These are phyloP conservation scores for Solanum hybrid DNA, from an alignment of 305 asterid genomes.

Conservation along the genomic window DNA sequence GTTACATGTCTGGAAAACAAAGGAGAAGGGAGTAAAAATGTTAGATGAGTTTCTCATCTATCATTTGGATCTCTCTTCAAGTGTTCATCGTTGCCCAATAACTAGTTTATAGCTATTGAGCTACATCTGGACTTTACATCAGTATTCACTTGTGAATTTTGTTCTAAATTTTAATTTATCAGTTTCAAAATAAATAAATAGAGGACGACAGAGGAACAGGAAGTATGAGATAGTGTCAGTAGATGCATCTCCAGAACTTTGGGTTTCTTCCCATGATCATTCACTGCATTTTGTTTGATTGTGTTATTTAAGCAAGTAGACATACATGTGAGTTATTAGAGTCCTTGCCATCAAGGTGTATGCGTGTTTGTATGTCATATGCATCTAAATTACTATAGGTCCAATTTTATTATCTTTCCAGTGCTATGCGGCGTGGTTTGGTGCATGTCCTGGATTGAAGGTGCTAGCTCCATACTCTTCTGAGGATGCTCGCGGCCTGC, in stretches of 20 bases:
- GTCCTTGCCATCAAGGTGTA: neutral
- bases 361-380: neutral
- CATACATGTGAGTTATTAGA: neutral
- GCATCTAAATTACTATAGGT: neutral
- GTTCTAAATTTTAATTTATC: neutral
- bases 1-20: neutral
- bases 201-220: neutral
- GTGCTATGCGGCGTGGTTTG: constrained; percentile 97
- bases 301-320: neutral
- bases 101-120: neutral
- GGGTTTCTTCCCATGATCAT: neutral
- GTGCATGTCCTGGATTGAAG: constrained; percentile 78
- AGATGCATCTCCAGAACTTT: neutral
- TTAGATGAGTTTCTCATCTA: neutral
- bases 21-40: neutral
- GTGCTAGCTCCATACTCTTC: constrained; percentile 80
- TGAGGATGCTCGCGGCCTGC: constrained; percentile 96
- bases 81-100: neutral
- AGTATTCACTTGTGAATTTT: neutral
- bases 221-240: neutral
- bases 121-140: neutral
- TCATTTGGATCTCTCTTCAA: neutral
- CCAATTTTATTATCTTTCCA: constrained; percentile 17
- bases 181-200: neutral
- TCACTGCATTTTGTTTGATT: neutral